Evolutionary conservation across 1,139 yeast species (phyloP), one percentile per base, ranked within the genome.

Genomic region (Pneumocystis canis): DNA sequence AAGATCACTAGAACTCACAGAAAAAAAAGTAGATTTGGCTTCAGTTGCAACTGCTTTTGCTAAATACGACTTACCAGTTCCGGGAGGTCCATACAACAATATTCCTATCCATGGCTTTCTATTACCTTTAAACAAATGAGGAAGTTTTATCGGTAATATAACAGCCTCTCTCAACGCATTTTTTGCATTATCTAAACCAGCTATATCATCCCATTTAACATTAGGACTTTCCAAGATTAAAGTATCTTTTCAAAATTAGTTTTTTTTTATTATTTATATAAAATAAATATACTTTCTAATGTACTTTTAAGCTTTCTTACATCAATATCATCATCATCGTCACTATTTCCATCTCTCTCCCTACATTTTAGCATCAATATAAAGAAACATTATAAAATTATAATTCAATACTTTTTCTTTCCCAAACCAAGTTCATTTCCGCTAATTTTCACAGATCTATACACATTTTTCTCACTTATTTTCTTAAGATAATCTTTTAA

Each of bases 11-110:
- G 97, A 89, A 20, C 96, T 87, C 2, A 92, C 96, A 3, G 96
- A 87, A 74, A 92, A 94, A 70, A 92, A 92, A 0, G 98, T 92
- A 0, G 96, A 87, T 71, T 90, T 89, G 62, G 98, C 96, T 72
- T 92, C 99, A 0, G 98, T 92, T 33, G 99, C 99, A 3, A 92
- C 97, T 0, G 98, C 98, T 72, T 92, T 92, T 18, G 98, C 98
- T 65, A 94, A 77, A 73, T 85, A 92, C 0, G 97, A 90, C 72
- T 94, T 94, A 78, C 98, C 99, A 0, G 99, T 94, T 71, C 98
- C 99, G 2, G 98, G 99, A 16, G 98, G 98, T 0, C 98, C 99
- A 73, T 89, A 94, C 56, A 94, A 77, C 61, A 94, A 76, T 61
- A 94, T 92, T 58, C 99, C 99, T 5, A 88, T 79, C 2, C 95